These are phyloP conservation scores for Alternaria hordeiaustralica DNA, from an alignment of 2,329 filamentous ascomycete genomes.

Conservation along the genomic window DNA sequence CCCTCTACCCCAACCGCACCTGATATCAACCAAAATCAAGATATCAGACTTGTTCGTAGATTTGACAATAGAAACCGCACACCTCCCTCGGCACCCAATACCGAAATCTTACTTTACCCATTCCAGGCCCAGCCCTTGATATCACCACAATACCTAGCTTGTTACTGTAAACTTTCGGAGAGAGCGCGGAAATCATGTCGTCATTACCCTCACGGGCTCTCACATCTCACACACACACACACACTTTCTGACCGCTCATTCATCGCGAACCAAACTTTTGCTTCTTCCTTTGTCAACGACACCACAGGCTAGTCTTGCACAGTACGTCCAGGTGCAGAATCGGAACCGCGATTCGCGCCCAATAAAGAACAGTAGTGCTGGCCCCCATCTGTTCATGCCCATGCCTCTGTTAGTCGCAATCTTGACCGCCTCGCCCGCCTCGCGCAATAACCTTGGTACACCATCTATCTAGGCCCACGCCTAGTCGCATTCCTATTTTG, in stretches of 20 bases:
- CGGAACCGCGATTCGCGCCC: neutral
- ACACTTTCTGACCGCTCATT: slow-evolving; percentile 1
- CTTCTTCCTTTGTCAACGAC: neutral
- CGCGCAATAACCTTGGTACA: neutral
- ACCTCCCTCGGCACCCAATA: neutral
- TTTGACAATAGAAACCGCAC: neutral
- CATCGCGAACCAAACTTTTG: neutral
- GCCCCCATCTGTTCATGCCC: neutral
- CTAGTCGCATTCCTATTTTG: neutral
- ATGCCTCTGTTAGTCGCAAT: neutral
- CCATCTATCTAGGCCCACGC: neutral
- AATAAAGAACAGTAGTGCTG: neutral
- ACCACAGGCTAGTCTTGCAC: neutral
- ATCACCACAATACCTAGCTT: neutral
- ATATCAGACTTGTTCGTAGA: neutral
- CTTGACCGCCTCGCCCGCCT: slow-evolving; percentile 13
- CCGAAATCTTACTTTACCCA: neutral
- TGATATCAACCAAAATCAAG: neutral
- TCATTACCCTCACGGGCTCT: neutral
- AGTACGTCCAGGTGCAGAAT: neutral
- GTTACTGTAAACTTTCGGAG: neutral
- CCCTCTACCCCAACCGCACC: neutral
- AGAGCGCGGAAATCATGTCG: neutral
- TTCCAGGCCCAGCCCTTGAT: neutral
- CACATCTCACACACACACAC: neutral